Percentiles rank a stretch among this genome's conserved stretches.
phyloP scores from a whole-genome alignment of 805 yeast genomes.

The Cyberlindnera euphorbiae region DNA sequence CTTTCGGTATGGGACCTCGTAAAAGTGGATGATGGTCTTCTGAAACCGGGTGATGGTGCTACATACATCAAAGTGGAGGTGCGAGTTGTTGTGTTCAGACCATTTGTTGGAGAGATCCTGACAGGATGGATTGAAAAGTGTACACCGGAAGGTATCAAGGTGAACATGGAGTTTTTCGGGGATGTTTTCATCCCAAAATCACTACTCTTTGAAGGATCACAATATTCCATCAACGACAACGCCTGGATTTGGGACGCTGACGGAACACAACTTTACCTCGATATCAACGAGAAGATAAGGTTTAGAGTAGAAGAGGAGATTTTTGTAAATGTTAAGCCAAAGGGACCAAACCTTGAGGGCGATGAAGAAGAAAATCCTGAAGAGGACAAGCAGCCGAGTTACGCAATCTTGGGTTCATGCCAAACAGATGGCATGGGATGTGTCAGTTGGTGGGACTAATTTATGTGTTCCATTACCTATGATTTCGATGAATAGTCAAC shows the following conservation, averaged over 20 bases:
- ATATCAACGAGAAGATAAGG: slow-evolving; percentile 85
- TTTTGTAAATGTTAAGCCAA: slow-evolving; percentile 80
- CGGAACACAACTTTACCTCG: slow-evolving; percentile 75
- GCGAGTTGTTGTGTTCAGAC: slow-evolving; percentile 80
- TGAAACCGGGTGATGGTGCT: slow-evolving; percentile 94
- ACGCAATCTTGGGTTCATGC: slow-evolving; percentile 82
- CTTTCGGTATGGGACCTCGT: slow-evolving; percentile 80
- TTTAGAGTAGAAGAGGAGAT: slow-evolving; percentile 88
- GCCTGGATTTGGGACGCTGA: slow-evolving; percentile 93
- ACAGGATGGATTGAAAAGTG: slow-evolving; percentile 93
- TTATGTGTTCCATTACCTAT: too few relatives aligned
- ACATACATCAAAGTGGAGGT: slow-evolving; percentile 71
- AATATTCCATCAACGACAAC: slow-evolving; percentile 64
- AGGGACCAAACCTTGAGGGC: slow-evolving; percentile 44
- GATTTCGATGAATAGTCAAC: too few relatives aligned
- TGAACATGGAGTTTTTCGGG: slow-evolving; percentile 82
- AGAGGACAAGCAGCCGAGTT: slow-evolving; percentile 61
- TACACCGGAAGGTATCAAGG: slow-evolving; percentile 78
- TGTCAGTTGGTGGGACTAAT: slow-evolving; percentile 90
- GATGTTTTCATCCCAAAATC: slow-evolving; percentile 86
- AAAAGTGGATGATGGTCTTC: slow-evolving; percentile 79
- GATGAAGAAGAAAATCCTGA: slow-evolving; percentile 24
- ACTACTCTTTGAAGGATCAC: slow-evolving; percentile 73
- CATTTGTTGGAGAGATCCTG: slow-evolving; percentile 88
- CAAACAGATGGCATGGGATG: slow-evolving; percentile 97